Conservation (phyloP, 352 stramenopile species). For the Pythium monospermum region DNA sequence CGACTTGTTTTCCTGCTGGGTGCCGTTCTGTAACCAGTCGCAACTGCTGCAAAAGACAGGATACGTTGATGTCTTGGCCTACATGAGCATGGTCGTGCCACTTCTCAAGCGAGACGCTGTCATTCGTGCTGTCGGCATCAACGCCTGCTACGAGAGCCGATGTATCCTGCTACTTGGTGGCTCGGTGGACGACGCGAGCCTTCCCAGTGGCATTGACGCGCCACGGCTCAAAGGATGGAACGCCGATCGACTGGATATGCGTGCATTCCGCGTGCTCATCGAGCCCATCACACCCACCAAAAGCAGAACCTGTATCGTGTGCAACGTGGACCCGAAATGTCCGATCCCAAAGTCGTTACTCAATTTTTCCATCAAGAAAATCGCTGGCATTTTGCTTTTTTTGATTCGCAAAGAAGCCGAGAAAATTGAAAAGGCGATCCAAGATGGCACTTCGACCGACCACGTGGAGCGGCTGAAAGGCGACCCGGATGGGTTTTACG, state of each 20-base stretch:
- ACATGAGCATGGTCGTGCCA: constrained; percentile 67
- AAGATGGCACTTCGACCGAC: constrained; percentile 40
- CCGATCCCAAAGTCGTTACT: constrained; percentile 60
- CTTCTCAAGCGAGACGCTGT: constrained; percentile 67
- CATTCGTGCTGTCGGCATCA: constrained; percentile 69
- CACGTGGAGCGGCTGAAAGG: constrained; percentile 53
- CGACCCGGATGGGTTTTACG: constrained; percentile 75
- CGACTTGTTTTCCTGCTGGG: constrained; percentile 69
- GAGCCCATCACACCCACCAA: constrained; percentile 67
- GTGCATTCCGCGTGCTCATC: constrained; percentile 67
- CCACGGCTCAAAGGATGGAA: constrained; percentile 66
- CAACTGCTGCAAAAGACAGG: constrained; percentile 45
- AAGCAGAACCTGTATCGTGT: constrained; percentile 65
- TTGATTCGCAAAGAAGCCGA: constrained; percentile 72
- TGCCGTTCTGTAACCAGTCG: constrained; percentile 71
- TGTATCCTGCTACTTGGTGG: constrained; percentile 63
- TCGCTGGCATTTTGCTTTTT: constrained; percentile 70
- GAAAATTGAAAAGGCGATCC: constrained; percentile 60
- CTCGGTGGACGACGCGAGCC: constrained; percentile 35
- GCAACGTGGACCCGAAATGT: constrained; percentile 77
- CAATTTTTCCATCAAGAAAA: constrained; percentile 84
- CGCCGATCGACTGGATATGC: constrained; percentile 65
- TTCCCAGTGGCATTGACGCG: constrained; percentile 26
- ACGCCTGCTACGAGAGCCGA: constrained; percentile 71
- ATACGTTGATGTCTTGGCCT: constrained; percentile 53